Evolutionary conservation across 2,329 filamentous ascomycete species (phyloP), one percentile per base, ranked within the genome.

Genomic region (Arachnomyces sp.): DNA sequence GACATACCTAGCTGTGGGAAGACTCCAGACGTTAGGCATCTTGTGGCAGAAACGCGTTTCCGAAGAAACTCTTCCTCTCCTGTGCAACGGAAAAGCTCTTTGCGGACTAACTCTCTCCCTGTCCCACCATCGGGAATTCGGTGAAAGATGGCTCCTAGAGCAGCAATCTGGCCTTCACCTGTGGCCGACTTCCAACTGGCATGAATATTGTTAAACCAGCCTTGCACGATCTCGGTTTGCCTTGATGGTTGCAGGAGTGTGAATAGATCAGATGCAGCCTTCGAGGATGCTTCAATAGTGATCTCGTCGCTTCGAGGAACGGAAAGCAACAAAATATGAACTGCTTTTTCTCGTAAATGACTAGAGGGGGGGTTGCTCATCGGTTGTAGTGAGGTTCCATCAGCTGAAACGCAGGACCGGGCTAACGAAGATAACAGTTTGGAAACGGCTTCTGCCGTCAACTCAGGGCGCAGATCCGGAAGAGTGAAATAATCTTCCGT

Each of bases 161-260:
- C 62, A 28, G 59, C 55, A 31, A 71, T 64, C 39, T 69, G 65
- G 7, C 67, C 67, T 18, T 62, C 62, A 13, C 65, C 64, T 34
- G 59, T 63, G 11, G 60, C 59, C 17, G 60, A 48, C 38, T 61
- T 61, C 49, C 59, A 59, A 34, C 57, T 58, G 17, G 55, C 49
- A 28, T 55, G 52, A 13, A 66, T 57, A 38, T 62, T 52, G 21
- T 59, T 52, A 40, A 69, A 57, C 67, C 67, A 70, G 14, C 42
- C 46, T 32, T 60, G 52, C 4, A 68, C 51, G 3, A 61, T 57
- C 14, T 55, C 46, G n/a, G 55, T 48, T 42, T 63, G 59, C 37
- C 60, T 59, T 3, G 40, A 18, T 7, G 33, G 4, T 3, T 59
- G 44, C 3, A 70, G 44, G 6, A 68, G 52, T 6, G 54, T 53